Percentiles rank a stretch among this genome's conserved stretches.
Evolutionary conservation across 352 stramenopile species (phyloP).

Genomic region (Pythium dissotocum): DNA sequence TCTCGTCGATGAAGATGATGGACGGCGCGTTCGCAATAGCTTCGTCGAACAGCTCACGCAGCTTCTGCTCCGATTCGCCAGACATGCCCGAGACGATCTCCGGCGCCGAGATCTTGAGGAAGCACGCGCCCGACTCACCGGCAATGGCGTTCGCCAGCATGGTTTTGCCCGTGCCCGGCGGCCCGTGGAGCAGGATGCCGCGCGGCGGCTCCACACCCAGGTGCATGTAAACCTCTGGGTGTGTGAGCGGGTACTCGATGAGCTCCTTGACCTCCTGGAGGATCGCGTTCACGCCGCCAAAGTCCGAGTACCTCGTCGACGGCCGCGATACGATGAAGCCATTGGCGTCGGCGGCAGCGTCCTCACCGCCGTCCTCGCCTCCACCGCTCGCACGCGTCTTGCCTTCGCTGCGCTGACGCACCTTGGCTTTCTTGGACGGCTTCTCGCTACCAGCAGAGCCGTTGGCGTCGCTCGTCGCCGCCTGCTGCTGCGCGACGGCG

Average conservation of each 20-base stretch:
- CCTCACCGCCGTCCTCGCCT: constrained; percentile 9
- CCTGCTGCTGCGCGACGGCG: constrained; percentile 35
- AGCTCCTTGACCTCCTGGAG: constrained; percentile 91
- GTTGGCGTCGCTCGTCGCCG: constrained; percentile 16
- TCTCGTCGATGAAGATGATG: constrained; percentile 99
- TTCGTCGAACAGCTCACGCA: constrained; percentile 94
- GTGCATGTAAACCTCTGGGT: constrained; percentile 93
- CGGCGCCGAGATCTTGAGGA: constrained; percentile 85
- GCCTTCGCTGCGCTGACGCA: constrained; percentile 42
- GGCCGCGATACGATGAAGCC: constrained; percentile 77
- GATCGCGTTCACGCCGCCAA: constrained; percentile 88
- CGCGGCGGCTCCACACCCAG: constrained; percentile 91
- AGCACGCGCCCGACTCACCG: constrained; percentile 89
- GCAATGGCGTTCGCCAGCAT: constrained; percentile 93
- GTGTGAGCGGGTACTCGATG: constrained; percentile 94
- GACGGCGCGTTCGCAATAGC: constrained; percentile 92
- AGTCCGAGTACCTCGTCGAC: constrained; percentile 83
- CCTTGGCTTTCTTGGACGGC: constrained; percentile 69
- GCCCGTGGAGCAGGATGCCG: constrained; percentile 91
- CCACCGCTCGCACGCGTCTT: constrained; percentile 1
- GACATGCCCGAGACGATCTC: constrained; percentile 96
- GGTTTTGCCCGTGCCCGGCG: constrained; percentile 93
- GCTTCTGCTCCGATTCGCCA: constrained; percentile 86
- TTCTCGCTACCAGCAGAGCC: constrained; percentile 32
- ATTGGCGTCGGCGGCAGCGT: constrained; percentile 31